Conservation (phyloP, 1,139 yeast species). For the Saccharomyces hybrid region DNA sequence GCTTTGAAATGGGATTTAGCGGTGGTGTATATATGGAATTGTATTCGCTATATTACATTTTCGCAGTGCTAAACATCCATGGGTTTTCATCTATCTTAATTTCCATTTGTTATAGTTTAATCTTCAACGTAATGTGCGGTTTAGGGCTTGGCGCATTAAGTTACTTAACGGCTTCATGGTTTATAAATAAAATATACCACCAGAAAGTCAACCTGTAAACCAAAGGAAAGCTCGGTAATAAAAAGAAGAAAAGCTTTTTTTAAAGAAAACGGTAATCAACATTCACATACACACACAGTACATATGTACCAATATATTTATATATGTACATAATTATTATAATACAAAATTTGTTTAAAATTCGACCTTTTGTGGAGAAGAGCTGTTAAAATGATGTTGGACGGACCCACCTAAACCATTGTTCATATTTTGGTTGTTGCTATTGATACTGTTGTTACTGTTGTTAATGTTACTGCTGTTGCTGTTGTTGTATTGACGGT, state of each 20-base stretch:
- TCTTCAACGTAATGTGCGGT: slow-evolving; percentile 57
- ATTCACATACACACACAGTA: neutral
- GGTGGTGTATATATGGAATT: slow-evolving; percentile 61
- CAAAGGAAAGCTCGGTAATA: neutral
- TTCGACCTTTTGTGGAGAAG: slow-evolving; percentile 10
- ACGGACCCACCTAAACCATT: slow-evolving; percentile 24
- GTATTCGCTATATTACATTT: slow-evolving; percentile 62
- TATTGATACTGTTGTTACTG: slow-evolving; percentile 9
- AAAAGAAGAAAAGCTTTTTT: neutral
- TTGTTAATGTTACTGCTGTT: slow-evolving; percentile 10
- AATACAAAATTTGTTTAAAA: slow-evolving; percentile 6
- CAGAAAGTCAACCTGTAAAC: neutral
- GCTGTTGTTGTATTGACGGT: slow-evolving; percentile 13
- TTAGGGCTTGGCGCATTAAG: slow-evolving; percentile 73
- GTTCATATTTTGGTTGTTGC: slow-evolving; percentile 17
- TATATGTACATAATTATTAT: neutral
- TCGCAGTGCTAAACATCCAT: slow-evolving; percentile 45
- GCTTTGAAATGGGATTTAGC: slow-evolving; percentile 66
- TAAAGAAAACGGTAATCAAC: neutral
- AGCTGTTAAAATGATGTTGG: slow-evolving; percentile 19
- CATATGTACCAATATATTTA: neutral
- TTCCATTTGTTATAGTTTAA: slow-evolving; percentile 63
- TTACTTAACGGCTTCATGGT: slow-evolving; percentile 35
- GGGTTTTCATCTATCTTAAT: slow-evolving; percentile 65
- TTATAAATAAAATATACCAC: slow-evolving; percentile 16